Base-by-base conservation (phyloP, 495 filamentous ascomycete genomes). In the Halenospora varia region DNA sequence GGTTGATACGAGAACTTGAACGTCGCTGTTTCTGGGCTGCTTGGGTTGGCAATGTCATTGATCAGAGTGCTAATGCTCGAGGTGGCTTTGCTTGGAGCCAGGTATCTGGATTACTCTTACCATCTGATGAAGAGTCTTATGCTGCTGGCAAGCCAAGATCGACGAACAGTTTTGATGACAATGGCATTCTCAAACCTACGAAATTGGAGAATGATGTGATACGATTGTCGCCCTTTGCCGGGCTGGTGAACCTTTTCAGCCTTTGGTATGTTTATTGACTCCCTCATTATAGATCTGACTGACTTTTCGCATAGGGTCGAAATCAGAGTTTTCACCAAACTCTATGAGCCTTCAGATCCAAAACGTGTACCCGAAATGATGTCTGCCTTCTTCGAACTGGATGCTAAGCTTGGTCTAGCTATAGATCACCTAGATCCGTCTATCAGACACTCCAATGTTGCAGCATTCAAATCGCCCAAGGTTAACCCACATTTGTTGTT, bases 111-210 rank as follows among this genome's bases (percentile, higher is more conserved):
- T 39, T 62, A 22, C 25, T 40, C 18, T 26, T 62, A 18, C 59
- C 59, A 39, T 62, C 53, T 15, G 59, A 62, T 18, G 59, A 62
- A 40, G 42, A 42, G 8, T 53, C 39, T 20, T 57, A 23, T 18
- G 18, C 23, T 47, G 39, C 41, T 13, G 24, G 46, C 18, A 52
- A 19, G 18, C 48, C 54, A 26, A 55, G 19, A n/a, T 51, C 53
- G 19, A 48, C 2, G n/a, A 47, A 62, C 56, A 20, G 19, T 17
- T 62, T 62, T 25, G 42, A 57, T 46, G 48, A 53, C 11, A 48
- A 52, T 51, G 59, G 59, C n/a, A 41, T 53, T 48, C 47, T 62
- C 1, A 23, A 25, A 26, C 17, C 20, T 17, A 10, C 13, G 4
- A 40, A 51, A 17, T 25, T 40, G 6, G 11, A 17, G 17, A 35